A percentile compares a stretch with the other conserved stretches of the same genome.
Evolutionary conservation across 257 asterid species (phyloP).

Genomic region (Jacaranda copaia): DNA sequence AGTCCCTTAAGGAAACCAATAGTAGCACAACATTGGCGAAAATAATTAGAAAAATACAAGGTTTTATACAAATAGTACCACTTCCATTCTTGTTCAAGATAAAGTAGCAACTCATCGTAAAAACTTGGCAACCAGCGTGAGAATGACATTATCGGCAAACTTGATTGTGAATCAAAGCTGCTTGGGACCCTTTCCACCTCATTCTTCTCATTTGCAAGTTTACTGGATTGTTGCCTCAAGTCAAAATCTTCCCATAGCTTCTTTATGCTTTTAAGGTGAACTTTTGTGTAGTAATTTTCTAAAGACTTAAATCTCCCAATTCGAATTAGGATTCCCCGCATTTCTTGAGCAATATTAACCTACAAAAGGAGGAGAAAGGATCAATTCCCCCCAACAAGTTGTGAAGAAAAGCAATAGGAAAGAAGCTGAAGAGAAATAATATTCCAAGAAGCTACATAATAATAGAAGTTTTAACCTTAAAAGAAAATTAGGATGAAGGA

Average conservation of each 20-base stretch:
- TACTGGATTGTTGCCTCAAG: conserved; percentile 71
- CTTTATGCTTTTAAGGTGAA: conserved; percentile 82
- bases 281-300: conserved; percentile 80
- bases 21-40: background rate
- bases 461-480: conserved; percentile 26
- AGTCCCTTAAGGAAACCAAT: conserved; percentile 25
- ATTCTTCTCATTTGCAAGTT: conserved; percentile 70
- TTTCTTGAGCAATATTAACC: conserved; percentile 91
- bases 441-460: conserved; percentile 12
- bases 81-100: conserved; percentile 99
- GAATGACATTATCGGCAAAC: conserved; percentile 52
- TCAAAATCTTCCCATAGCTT: conserved; percentile 95
- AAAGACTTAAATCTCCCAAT: conserved; percentile 93
- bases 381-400: conserved; percentile 14
- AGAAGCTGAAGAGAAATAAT: background rate
- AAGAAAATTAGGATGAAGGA: conserved; percentile 36
- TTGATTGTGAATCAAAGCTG: conserved; percentile 57
- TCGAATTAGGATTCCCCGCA: conserved; percentile 85
- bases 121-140: conserved; percentile 91
- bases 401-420: conserved; percentile 38
- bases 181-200: conserved; percentile 61
- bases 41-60: background rate
- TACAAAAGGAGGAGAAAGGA: conserved; percentile 39
- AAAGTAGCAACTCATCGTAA: conserved; percentile 91
- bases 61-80: conserved; percentile 59